phyloP scores from a whole-genome alignment of 1,284 basidiomycete genomes.

The Ustanciosporium gigantosporum region DNA sequence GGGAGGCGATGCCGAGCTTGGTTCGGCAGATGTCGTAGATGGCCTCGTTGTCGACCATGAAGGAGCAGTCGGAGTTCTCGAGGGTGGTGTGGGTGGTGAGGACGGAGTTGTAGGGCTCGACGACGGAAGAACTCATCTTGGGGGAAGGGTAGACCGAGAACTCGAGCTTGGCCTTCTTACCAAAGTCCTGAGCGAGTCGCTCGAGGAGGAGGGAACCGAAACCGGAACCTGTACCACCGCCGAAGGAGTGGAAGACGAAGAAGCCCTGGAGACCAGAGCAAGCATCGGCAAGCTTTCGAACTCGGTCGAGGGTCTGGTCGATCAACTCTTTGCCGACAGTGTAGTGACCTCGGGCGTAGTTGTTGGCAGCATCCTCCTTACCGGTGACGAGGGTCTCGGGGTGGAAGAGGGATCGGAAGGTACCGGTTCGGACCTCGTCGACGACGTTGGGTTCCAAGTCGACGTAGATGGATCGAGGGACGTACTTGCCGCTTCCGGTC shows the following conservation, averaged over 20 bases:
- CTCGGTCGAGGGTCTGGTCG: slow-evolving; percentile 86
- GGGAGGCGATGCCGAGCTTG: slow-evolving; percentile 82
- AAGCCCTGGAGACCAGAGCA: slow-evolving; percentile 98
- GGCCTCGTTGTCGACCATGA: slow-evolving; percentile 61
- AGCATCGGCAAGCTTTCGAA: slow-evolving; percentile 94
- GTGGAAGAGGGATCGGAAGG: slow-evolving; percentile 94
- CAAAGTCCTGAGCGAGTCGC: slow-evolving; percentile 93
- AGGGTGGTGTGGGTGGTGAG: slow-evolving; percentile 98
- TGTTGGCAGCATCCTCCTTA: slow-evolving; percentile 99
- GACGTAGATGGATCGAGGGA: slow-evolving; percentile 93
- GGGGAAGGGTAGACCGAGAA: slow-evolving; percentile 89
- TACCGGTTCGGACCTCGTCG: slow-evolving; percentile 92
- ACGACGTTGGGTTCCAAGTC: slow-evolving; percentile 95
- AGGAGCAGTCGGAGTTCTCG: slow-evolving; percentile 96
- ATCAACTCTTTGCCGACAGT: slow-evolving; percentile 89
- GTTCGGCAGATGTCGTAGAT: slow-evolving; percentile 99
- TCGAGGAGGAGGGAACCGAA: slow-evolving; percentile 97
- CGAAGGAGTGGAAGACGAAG: slow-evolving; percentile 99
- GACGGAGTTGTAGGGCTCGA: slow-evolving; percentile 99
- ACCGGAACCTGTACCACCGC: slow-evolving; percentile 98
- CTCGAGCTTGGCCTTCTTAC: slow-evolving; percentile 99
- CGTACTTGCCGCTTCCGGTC: slow-evolving; percentile 70
- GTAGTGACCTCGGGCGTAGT: slow-evolving; percentile 79
- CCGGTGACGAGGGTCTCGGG: slow-evolving; percentile 98
- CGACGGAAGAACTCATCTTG: slow-evolving; percentile 85